Evolutionary conservation across 768 basidiomycete genomes (phyloP), one percentile per base, ranked within the genome.

Genomic region (Amylocystis lapponica): DNA sequence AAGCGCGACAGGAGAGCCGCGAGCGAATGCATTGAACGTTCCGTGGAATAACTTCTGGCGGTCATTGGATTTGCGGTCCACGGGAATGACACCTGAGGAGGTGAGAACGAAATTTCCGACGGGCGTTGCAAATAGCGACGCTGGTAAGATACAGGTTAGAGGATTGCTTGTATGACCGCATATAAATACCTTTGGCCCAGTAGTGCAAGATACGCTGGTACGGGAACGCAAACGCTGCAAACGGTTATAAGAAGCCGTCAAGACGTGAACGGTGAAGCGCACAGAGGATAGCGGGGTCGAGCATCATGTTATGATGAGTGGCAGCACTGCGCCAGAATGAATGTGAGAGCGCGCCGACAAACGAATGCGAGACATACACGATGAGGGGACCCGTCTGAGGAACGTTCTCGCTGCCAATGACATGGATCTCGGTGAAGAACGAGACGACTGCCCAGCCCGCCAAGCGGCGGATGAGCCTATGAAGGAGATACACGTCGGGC

Each of bases 1-100:
- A 32, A 98, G 72, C 6, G 91, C 95, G 41, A 99, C 88, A 16
- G 81, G 87, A 48, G 83, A 74, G 13, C 86, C 88, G n/a, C 69
- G 68, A 14, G 80, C 73, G 30, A 99, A 73, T 1, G 85, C 83
- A 39, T 95, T 86, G 54, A 97, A 84, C 0, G 94, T 96, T 32
- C 90, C 87, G 49, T 79, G 77, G 68, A 96, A 94, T 14, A 98
- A 71, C 16, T 78, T 75, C 56, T 86, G 86, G 43, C 91, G 83
- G 66, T 99, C 93, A 67, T 90, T 91, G 48, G 78, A 88, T 67
- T 89, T 93, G 47, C 96, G 79, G 63, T 96, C 94, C 27, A 98
- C 95, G 19, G 95, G 93, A 51, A 99, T 94, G 63, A 96, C 96
- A n/a, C 96, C 94, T 2, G 95, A 86, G 48, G 86, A 86, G 41